Base-by-base conservation (phyloP, 495 filamentous ascomycete species). In the Evernia prunastri region DNA sequence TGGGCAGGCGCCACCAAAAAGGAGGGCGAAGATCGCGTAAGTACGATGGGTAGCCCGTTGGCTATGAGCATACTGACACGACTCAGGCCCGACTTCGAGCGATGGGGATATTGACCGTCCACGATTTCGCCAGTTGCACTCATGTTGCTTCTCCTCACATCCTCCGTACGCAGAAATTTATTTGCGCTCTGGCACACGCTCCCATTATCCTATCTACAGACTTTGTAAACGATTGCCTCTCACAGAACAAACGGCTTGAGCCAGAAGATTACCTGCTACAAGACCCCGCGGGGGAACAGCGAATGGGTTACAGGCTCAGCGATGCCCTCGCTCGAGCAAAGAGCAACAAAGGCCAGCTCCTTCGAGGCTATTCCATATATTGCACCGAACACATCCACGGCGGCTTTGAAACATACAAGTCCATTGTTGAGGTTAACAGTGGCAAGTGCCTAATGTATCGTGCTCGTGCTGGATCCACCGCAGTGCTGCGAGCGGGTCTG, bases 161-260 rank as follows among this genome's bases (percentile, higher is more conserved):
- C 65, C 82, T 96, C 20, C 86, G 93, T 42, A 99, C 94, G 0
- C 84, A 88, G 63, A 99, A 99, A 69, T 99, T 99, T 71, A 86
- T 97, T 49, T 85, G 85, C 56, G 90, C 91, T 39, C 74, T 99
- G 11, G 91, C 94, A 17, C 83, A 81, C 65, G 91, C 85, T 1
- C 89, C 90, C 0, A 79, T 82, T 3, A 82, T 97, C 40, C 76
- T 96, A 43, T 84, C 81, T 47, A 87, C 86, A 0, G 82, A 85
- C n/a, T 99, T 88, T 76, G 82, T 97, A 63, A 87, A 90, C 35
- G 77, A 80, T 15, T 92, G 89, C 42, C 79, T 97, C 5, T 75
- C 80, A 43, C 70, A 84, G 61, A 78, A 84, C 60, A 80, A 88
- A 65, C 69, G 86, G 6, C 81, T 87, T 0, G 74, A 86, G 20